These are phyloP conservation scores for Phytopythium litorale DNA, from an alignment of 352 stramenopile genomes.

Conservation along the genomic window DNA sequence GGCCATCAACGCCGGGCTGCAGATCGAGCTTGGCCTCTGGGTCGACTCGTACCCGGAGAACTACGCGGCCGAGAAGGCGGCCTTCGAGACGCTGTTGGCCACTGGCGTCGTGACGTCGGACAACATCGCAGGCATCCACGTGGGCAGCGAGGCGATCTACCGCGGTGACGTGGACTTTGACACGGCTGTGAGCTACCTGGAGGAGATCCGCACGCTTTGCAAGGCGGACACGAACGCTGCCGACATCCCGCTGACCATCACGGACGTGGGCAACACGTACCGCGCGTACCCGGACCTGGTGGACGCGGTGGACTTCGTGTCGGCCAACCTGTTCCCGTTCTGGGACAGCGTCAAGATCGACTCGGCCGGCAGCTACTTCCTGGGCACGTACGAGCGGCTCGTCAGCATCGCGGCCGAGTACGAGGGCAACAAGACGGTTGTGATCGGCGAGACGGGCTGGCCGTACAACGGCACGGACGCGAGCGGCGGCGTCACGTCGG, in stretches of 20 bases:
- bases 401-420: slow-evolving; percentile 20
- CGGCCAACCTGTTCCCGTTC: slow-evolving; percentile 66
- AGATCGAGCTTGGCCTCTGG: slow-evolving; percentile 61
- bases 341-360: slow-evolving; percentile 46
- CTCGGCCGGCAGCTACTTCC: slow-evolving; percentile 28
- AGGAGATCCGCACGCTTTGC: slow-evolving; percentile 49
- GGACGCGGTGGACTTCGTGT: slow-evolving; percentile 55
- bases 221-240: slow-evolving; percentile 16
- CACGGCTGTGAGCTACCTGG: slow-evolving; percentile 42
- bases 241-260: slow-evolving; percentile 51
- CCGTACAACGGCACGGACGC: slow-evolving; percentile 29
- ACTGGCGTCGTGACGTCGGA: slow-evolving; percentile 29
- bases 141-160: slow-evolving; percentile 70
- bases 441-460: slow-evolving; percentile 72
- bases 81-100: slow-evolving; percentile 38
- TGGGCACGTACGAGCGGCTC: slow-evolving; percentile 34
- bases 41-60: slow-evolving; percentile 31
- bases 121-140: slow-evolving; percentile 51
- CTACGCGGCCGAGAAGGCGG: slow-evolving; percentile 37
- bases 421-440: slow-evolving; percentile 40
- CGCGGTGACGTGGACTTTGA: slow-evolving; percentile 41
- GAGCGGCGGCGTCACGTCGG: slow-evolving; percentile 28
- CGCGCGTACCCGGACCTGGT: slow-evolving; percentile 44
- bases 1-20: slow-evolving; percentile 37
- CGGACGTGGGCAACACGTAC: slow-evolving; percentile 57